These are phyloP conservation scores for Grosmannia huntii DNA, from an alignment of 2,329 filamentous ascomycete genomes.

Conservation along the genomic window DNA sequence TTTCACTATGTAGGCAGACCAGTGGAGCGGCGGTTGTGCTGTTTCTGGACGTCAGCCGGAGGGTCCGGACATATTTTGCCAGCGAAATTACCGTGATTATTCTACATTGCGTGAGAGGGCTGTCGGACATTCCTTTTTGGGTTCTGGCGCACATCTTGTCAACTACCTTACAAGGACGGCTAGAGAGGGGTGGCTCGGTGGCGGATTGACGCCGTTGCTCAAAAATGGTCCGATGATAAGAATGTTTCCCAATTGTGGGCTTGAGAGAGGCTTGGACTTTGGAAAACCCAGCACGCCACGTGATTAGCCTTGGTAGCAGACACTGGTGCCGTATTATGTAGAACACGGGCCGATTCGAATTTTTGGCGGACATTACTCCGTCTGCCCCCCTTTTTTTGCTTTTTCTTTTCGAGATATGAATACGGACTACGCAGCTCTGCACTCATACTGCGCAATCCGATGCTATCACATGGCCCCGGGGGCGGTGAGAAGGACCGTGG, in stretches of 20 bases:
- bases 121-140: neutral
- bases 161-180: neutral
- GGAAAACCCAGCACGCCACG: neutral
- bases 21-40: neutral
- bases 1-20: neutral
- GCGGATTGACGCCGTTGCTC: neutral
- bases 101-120: neutral
- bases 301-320: neutral
- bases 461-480: neutral
- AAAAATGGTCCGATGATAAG: neutral
- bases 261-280: neutral
- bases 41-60: neutral
- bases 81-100: neutral
- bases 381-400: neutral
- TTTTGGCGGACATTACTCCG: neutral
- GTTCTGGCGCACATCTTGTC: neutral
- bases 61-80: neutral
- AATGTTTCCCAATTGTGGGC: neutral
- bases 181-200: neutral
- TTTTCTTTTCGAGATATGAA: neutral
- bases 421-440: neutral
- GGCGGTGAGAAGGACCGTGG: neutral
- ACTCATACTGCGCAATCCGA: neutral
- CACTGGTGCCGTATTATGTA: neutral
- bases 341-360: constrained; percentile 7